These are phyloP conservation scores for Penicillium canescens DNA, from an alignment of 495 filamentous ascomycete species.

Conservation along the genomic window DNA sequence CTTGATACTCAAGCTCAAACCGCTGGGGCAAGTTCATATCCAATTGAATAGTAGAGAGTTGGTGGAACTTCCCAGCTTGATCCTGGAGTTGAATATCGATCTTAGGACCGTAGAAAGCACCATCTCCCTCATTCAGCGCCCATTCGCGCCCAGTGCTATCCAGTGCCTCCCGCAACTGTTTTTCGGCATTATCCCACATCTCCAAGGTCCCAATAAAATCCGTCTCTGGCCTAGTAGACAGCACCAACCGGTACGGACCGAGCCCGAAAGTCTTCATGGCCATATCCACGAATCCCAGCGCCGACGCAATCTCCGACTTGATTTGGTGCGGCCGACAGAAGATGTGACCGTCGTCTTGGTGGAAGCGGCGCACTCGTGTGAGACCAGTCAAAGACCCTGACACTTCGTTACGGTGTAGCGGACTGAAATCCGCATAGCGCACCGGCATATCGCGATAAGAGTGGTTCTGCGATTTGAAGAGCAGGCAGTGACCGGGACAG, in stretches of 20 bases:
- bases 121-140: slow-evolving; percentile 77
- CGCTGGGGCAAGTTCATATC: slow-evolving; percentile 91
- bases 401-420: slow-evolving; percentile 86
- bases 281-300: slow-evolving; percentile 76
- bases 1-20: slow-evolving; percentile 73
- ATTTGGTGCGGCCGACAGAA: slow-evolving; percentile 89
- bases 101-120: slow-evolving; percentile 94
- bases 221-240: slow-evolving; percentile 78
- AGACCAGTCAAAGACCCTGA: slow-evolving; percentile 84
- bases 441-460: slow-evolving; percentile 85
- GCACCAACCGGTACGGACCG: slow-evolving; percentile 69
- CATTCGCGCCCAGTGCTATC: slow-evolving; percentile 64
- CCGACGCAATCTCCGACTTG: slow-evolving; percentile 72
- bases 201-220: slow-evolving; percentile 76
- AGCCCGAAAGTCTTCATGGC: slow-evolving; percentile 76
- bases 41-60: slow-evolving; percentile 89
- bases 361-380: slow-evolving; percentile 88
- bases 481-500: slow-evolving; percentile 89
- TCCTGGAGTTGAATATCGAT: slow-evolving; percentile 88
- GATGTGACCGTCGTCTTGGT: slow-evolving; percentile 95
- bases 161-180: slow-evolving; percentile 68
- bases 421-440: slow-evolving; percentile 90
- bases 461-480: slow-evolving; percentile 71
- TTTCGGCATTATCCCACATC: slow-evolving; percentile 83
- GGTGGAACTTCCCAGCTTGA: slow-evolving; percentile 83